Base-by-base conservation (phyloP, 768 basidiomycete genomes). In the Lanmaoa pseudosensibilis region DNA sequence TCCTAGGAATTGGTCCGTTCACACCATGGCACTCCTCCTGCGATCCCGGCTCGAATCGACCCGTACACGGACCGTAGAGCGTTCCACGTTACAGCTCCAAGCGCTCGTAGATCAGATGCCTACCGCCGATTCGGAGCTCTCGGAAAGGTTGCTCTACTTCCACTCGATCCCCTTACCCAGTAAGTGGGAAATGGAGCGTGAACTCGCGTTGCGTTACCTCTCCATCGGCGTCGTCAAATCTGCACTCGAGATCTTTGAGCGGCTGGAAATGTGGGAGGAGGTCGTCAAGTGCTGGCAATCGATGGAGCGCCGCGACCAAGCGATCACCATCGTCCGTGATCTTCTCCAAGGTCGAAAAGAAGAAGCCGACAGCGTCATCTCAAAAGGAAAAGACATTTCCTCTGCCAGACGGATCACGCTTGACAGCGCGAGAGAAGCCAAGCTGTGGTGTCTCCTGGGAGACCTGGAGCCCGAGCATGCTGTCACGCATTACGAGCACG, bases 211-310 rank as follows among this genome's bases (percentile, higher is more conserved):
- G 62, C 83, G 92, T 51, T 94, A 89, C 74, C 75, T 94, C 61
- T 80, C 84, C 44, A 78, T 98, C 47, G 97, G 97, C 16, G 93
- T 96, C 54, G 79, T 90, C 56, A 87, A 87, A 62, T 94, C 91
- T 5, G 95, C 97, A 0, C 77, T 98, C 47, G 95, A 90, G 70
- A 95, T 98, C 53, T 98, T 94, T 67, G 89, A 93, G 73, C 82
- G 92, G 36, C 77, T 98, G 57, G 94, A 98, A 75, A 94, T 98
- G 94, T 99, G 95, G 95, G 97, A 97, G 74, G 92, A 98, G 60
- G 94, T 92, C 9, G 93, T 94, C 41, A 79, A 82, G 59, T 98
- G 96, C 73, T 92, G 89, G 78, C 85, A 87, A 57, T 77, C 85
- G 18, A 80, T 95, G 74, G 94, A 96, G 61, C 77, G 83, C 61